Conservation (phyloP, 163 green algal genomes). For the Volvox carteri region DNA sequence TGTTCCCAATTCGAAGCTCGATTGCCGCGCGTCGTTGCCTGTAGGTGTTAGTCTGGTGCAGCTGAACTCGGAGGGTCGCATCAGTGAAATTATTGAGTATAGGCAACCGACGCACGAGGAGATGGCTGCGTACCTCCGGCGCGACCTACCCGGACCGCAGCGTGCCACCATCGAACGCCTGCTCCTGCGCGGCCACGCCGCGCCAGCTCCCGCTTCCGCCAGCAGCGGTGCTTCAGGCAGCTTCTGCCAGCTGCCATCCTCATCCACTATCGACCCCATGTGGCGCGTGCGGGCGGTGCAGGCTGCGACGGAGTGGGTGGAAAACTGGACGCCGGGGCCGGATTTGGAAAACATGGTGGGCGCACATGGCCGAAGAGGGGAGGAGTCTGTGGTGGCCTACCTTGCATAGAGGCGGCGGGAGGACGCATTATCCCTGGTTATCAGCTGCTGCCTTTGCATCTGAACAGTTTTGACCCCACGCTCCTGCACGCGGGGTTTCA, state of each 20-base stretch:
- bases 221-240: neutral
- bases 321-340: conserved; percentile 53
- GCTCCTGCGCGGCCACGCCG: conserved; percentile 16
- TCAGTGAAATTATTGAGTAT: conserved; percentile 48
- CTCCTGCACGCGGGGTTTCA: no score
- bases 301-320: conserved; percentile 55
- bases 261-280: conserved; percentile 31
- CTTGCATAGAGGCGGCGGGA: no score
- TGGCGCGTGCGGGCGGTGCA: conserved; percentile 52
- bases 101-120: conserved; percentile 53
- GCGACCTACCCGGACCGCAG: conserved; percentile 2
- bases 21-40: no score
- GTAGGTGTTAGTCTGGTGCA: conserved; percentile 39
- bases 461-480: no score
- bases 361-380: no score
- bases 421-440: no score
- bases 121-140: conserved; percentile 38
- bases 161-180: conserved; percentile 3
- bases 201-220: neutral
- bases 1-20: no score
- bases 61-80: conserved; percentile 16
- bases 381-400: no score
- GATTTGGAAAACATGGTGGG: conserved; percentile 54
- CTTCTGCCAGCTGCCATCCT: conserved; percentile 44
- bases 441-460: no score